A percentile compares a stretch with the other conserved stretches of the same genome.
Evolutionary conservation across 257 asterid genomes (phyloP).

Genomic region (Solanum pennellii): DNA sequence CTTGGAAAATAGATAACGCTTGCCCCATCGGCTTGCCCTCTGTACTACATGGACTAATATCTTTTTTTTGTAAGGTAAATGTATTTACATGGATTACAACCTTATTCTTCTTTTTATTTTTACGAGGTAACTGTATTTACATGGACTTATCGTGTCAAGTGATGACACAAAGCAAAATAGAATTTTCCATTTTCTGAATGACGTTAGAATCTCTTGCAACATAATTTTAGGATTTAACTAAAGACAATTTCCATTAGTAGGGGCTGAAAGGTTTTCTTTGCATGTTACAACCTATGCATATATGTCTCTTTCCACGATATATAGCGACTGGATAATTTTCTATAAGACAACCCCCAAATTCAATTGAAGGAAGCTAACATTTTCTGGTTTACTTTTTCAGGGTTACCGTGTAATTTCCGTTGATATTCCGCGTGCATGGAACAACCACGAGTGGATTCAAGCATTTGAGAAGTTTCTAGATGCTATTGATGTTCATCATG

Average conservation of each 20-base stretch:
- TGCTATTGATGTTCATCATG: slow-evolving; percentile 92
- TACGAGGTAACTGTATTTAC: not conserved
- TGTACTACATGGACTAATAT: not conserved
- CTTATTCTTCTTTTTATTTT: not conserved
- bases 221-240: not conserved
- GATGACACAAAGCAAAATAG: not conserved
- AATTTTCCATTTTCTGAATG: not conserved
- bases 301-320: not conserved
- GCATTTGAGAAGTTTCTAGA: slow-evolving; percentile 98
- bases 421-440: slow-evolving; percentile 95
- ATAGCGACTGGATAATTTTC: not conserved
- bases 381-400: slow-evolving; percentile 30
- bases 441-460: slow-evolving; percentile 86
- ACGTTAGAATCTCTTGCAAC: not conserved
- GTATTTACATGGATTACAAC: not conserved
- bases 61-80: not conserved
- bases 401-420: slow-evolving; percentile 92
- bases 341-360: not conserved
- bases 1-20: not conserved
- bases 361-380: not conserved
- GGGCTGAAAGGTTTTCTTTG: not conserved
- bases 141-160: not conserved
- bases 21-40: not conserved
- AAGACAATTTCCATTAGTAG: not conserved
- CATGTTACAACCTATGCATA: not conserved